A percentile compares a stretch with the other conserved stretches of the same genome.
These are phyloP conservation scores for Cryptosporidium xiaoi DNA, from an alignment of 169 alveolate species.

Conservation along the genomic window DNA sequence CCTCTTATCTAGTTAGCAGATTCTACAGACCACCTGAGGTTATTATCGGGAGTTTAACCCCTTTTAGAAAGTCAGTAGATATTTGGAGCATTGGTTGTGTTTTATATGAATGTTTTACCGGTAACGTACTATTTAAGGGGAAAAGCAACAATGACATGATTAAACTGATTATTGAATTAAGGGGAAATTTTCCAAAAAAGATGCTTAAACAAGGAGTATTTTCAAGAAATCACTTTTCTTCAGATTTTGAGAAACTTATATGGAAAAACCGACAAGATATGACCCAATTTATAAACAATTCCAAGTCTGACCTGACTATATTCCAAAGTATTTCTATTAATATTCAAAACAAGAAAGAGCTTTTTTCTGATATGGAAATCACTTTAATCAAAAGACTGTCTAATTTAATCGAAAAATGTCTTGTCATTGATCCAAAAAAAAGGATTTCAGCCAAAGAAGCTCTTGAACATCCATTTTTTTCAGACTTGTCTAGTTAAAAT, in stretches of 20 bases:
- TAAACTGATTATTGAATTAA: constrained; percentile 92
- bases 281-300: constrained; percentile 81
- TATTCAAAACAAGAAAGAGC: constrained; percentile 7
- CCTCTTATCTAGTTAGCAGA: constrained; percentile 94
- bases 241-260: constrained; percentile 80
- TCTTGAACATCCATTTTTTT: constrained; percentile 91
- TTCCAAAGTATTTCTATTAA: constrained; percentile 82
- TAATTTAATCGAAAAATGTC: constrained; percentile 94
- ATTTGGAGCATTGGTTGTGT: constrained; percentile 97
- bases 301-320: constrained; percentile 74
- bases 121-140: constrained; percentile 95
- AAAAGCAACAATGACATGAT: constrained; percentile 96
- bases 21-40: constrained; percentile 99
- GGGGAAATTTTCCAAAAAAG: constrained; percentile 93
- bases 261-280: constrained; percentile 82
- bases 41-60: constrained; percentile 88
- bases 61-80: constrained; percentile 92
- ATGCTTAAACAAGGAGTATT: constrained; percentile 90
- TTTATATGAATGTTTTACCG: constrained; percentile 96
- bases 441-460: constrained; percentile 96
- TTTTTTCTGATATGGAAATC: constrained; percentile 69
- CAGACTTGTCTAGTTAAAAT: not conserved
- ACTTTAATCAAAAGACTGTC: constrained; percentile 84
- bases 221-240: constrained; percentile 87
- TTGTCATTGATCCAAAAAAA: constrained; percentile 93